Evolutionary conservation across 306 rosid species (phyloP).

Genomic region (Begonia peltatifolia): DNA sequence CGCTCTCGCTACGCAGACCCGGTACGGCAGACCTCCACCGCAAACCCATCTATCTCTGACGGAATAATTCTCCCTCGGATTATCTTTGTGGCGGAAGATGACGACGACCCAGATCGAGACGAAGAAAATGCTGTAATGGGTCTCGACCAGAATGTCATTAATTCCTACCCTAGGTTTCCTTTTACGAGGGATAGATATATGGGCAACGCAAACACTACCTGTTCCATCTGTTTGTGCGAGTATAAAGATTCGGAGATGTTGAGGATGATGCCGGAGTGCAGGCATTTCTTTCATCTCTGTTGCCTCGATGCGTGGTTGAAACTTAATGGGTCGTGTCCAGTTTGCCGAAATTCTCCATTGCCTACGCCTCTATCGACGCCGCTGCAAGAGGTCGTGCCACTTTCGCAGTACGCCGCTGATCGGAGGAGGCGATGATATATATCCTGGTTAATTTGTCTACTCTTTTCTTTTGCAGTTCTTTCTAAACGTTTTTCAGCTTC

Average conservation of each 20-base stretch:
- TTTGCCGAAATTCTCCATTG: slow-evolving; percentile 83
- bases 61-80: slow-evolving; percentile 61
- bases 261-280: slow-evolving; percentile 94
- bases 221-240: slow-evolving; percentile 82
- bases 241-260: slow-evolving; percentile 74
- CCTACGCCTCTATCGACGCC: slow-evolving; percentile 87
- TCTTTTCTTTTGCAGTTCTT: too few species aligned
- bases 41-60: slow-evolving; percentile 6
- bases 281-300: slow-evolving; percentile 58
- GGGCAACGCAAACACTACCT: slow-evolving; percentile 13
- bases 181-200: slow-evolving; percentile 16
- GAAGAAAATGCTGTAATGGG: slow-evolving; percentile 31
- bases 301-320: slow-evolving; percentile 87
- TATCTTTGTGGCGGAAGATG: slow-evolving; percentile 68
- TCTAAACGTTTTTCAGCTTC: too few species aligned
- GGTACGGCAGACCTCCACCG: neutral
- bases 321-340: slow-evolving; percentile 90
- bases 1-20: slow-evolving; percentile 2
- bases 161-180: slow-evolving; percentile 63
- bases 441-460: neutral
- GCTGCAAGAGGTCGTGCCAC: slow-evolving; percentile 78
- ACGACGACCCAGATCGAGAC: slow-evolving; percentile 17
- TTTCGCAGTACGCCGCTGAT: slow-evolving; percentile 59
- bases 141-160: slow-evolving; percentile 46
- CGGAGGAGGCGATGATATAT: slow-evolving; percentile 30